Conservation (phyloP, 2,329 filamentous ascomycete genomes). For the Zasmidium citrigriseum region DNA sequence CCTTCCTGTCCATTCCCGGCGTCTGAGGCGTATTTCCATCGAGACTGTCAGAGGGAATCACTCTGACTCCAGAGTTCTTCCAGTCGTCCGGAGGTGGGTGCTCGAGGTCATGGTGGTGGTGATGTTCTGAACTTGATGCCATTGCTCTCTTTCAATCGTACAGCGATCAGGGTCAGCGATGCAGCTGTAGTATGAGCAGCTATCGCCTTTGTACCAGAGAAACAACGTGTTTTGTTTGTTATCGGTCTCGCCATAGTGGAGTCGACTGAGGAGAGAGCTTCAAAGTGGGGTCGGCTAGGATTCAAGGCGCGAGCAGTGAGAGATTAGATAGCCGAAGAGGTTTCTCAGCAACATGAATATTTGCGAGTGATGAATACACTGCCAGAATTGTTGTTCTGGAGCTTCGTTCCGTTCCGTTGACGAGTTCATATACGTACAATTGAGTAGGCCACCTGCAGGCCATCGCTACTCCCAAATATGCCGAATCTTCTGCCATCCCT, state of each 20-base stretch:
- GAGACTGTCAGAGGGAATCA: constrained; percentile 43
- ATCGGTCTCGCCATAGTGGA: constrained; percentile 5
- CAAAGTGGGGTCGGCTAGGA: constrained; percentile 1
- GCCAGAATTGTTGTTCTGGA: too few relatives aligned
- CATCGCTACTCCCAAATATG: constrained; percentile 21
- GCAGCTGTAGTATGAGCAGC: too few relatives aligned
- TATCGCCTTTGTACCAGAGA: too few relatives aligned
- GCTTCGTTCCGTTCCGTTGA: too few relatives aligned
- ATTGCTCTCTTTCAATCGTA: background rate
- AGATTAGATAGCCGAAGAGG: too few relatives aligned
- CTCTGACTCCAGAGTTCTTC: constrained; percentile 45
- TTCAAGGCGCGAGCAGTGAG: background rate
- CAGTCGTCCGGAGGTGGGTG: constrained; percentile 34
- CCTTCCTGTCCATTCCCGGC: constrained; percentile 46
- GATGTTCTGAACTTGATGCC: constrained; percentile 3
- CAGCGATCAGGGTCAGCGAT: too few relatives aligned
- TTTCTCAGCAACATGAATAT: too few relatives aligned
- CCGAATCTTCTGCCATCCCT: constrained; percentile 39
- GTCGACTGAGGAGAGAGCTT: constrained; percentile 1
- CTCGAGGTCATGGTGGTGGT: constrained; percentile 16
- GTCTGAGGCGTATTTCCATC: constrained; percentile 47
- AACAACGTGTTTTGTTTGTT: too few relatives aligned
- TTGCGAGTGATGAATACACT: too few relatives aligned
- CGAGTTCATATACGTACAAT: background rate
- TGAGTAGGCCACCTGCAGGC: background rate